Base-by-base conservation (phyloP, 257 asterid species). In the Solanum piurae region DNA sequence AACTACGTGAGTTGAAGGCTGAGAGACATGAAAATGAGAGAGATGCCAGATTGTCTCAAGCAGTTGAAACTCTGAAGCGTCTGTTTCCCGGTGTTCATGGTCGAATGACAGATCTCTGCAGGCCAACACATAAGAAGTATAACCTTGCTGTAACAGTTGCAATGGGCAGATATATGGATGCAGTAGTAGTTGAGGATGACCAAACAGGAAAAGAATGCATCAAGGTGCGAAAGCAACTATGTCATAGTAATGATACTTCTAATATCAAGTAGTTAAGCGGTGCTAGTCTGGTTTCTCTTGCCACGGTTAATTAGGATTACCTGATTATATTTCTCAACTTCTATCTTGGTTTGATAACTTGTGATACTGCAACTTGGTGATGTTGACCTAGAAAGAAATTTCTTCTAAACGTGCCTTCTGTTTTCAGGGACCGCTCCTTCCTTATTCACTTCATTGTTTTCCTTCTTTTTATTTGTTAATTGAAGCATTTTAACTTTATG, bases 81-180 rank as follows among this genome's bases (percentile, higher is more conserved):
- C 97, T 95, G 62, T 97, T 97, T 91, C 95, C 98, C 46, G 99
- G 99, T 25, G 99, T 97, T 89, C 99, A 92, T 92, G 99, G 99
- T 89, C 98, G 99, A 87, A 96, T 97, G 99, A 95, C 98, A 83
- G 99, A 97, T 85, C 98, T 97, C 89, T 97, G 99, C 89, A 90
- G 98, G 93, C 98, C 99, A 87, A 96, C 96, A 88, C 98, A 97
- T 87, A 94, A 93, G 89, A 97, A 96, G 90, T 97, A 96, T 89
- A 95, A 95, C 89, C 98, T 97, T 91, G 99, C 98, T 86, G 99
- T 97, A 90, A 97, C 99, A 90, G 98, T 97, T 92, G 99, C 99
- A 79, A 97, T 97, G 99, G 99, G 99, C 79, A 95, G 94, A 93
- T 96, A 95, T 92, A 97, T 97, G 99, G 99, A 97, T 90, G 99